Conservation (phyloP, 176 grass and related monocot species). For the Oryza meridionalis region DNA sequence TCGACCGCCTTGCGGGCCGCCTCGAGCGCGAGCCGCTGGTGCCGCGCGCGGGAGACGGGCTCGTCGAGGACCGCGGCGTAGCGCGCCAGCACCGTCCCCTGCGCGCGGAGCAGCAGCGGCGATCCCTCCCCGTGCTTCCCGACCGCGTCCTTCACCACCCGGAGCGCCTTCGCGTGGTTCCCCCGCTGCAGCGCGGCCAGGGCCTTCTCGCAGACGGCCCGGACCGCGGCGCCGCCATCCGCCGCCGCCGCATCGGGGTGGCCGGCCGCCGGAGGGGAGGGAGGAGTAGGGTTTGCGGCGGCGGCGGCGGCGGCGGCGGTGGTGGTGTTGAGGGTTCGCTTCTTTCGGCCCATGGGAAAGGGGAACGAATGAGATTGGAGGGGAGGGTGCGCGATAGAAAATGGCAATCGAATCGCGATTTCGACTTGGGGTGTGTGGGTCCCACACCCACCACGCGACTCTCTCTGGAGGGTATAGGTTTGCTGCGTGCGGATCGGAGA, state of each 20-base stretch:
- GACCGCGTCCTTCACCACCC: conserved; percentile 66
- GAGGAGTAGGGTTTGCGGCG: conserved; percentile 63
- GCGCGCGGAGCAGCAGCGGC: conserved; percentile 70
- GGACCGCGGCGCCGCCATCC: conserved; percentile 33
- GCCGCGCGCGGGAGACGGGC: conserved; percentile 56
- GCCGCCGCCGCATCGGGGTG: background rate
- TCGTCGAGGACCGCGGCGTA: conserved; percentile 66
- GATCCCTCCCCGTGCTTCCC: conserved; percentile 50
- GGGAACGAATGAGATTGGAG: conserved; percentile 42
- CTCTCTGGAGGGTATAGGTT: no score
- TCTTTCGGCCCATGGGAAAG: conserved; percentile 65
- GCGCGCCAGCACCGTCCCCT: conserved; percentile 70
- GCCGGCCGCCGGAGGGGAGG: conserved; percentile 18
- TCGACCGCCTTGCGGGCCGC: conserved; percentile 58
- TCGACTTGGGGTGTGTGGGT: no score
- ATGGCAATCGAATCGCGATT: no score
- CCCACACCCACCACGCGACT: no score
- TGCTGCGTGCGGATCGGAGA: no score
- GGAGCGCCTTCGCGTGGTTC: conserved; percentile 65
- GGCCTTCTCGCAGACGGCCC: conserved; percentile 69
- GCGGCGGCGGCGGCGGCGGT: no score
- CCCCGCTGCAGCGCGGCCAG: conserved; percentile 62
- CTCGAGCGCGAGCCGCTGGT: conserved; percentile 57
- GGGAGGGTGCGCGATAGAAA: background rate
- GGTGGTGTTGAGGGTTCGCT: conserved; percentile 62